Conservation (phyloP, 116 monocot genomes). For the Cymodocea nodosa region DNA sequence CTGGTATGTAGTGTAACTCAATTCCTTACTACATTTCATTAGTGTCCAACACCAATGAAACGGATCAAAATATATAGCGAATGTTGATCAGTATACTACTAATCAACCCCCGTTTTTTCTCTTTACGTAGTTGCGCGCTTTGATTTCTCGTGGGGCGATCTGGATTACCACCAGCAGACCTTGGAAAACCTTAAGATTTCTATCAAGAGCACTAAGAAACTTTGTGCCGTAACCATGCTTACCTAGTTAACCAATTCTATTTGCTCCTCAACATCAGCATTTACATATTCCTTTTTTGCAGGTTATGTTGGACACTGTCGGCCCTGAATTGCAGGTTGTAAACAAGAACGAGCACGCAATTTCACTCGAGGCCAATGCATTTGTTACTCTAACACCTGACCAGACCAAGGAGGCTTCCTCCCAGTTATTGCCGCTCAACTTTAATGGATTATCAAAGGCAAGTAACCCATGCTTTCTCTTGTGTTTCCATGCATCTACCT, state of each 20-base stretch:
- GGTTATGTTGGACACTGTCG: constrained; percentile 96
- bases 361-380: constrained; percentile 60
- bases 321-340: constrained; percentile 86
- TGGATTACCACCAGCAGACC: constrained; percentile 84
- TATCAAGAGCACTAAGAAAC: constrained; percentile 82
- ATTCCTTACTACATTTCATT: no score
- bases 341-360: constrained; percentile 70
- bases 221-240: constrained; percentile 52
- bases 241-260: no score
- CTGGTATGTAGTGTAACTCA: constrained; percentile 27
- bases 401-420: constrained; percentile 62
- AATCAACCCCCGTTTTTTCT: neutral
- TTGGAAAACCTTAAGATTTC: constrained; percentile 85
- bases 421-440: constrained; percentile 73
- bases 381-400: constrained; percentile 67
- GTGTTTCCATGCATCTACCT: no score
- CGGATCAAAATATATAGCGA: no score
- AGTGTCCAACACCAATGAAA: no score
- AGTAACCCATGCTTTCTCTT: constrained; percentile 5
- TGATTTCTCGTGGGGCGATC: constrained; percentile 88
- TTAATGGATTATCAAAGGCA: constrained; percentile 70
- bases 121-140: constrained; percentile 60
- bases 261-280: neutral
- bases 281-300: constrained; percentile 11
- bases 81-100: no score